Percentiles rank a stretch among this genome's conserved stretches.
phyloP scores from a whole-genome alignment of 768 basidiomycete genomes.

The Rhizopogon rudus region DNA sequence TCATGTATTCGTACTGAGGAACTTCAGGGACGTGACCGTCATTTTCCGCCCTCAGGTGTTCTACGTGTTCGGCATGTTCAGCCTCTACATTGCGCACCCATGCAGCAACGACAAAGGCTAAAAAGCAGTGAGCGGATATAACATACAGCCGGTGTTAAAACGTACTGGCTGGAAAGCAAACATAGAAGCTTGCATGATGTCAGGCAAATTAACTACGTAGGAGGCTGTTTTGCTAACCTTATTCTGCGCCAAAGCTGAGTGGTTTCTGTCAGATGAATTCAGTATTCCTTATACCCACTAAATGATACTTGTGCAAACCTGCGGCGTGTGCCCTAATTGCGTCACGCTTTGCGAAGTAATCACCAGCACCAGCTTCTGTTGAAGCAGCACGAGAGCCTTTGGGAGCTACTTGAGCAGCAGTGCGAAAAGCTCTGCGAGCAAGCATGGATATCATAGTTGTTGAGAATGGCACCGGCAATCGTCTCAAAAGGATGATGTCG shows the following conservation, averaged over 20 bases:
- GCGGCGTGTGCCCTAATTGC: constrained; percentile 63
- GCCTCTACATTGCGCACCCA: constrained; percentile 51
- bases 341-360: constrained; percentile 47
- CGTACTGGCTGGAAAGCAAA: constrained; percentile 72
- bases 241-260: constrained; percentile 84
- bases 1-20: constrained; percentile 74
- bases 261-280: constrained; percentile 45
- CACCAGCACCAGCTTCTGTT: constrained; percentile 32
- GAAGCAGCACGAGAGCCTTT: constrained; percentile 31
- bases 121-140: constrained; percentile 5
- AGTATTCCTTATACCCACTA: constrained; percentile 6
- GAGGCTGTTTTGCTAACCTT: constrained; percentile 43
- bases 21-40: constrained; percentile 65
- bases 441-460: constrained; percentile 42
- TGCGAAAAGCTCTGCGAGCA: constrained; percentile 44
- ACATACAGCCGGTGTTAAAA: constrained; percentile 13
- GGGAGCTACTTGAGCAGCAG: constrained; percentile 39
- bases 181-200: constrained; percentile 50
- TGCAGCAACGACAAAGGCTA: constrained; percentile 22
- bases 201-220: neutral
- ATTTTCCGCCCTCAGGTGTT: constrained; percentile 69
- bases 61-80: constrained; percentile 67
- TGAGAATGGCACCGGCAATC: constrained; percentile 17
- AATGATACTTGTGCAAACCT: constrained; percentile 34
- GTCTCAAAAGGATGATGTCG: constrained; percentile 22